phyloP scores from a whole-genome alignment of 2,329 filamentous ascomycete genomes.

The Xenosphaeropsis pyriputrescens region DNA sequence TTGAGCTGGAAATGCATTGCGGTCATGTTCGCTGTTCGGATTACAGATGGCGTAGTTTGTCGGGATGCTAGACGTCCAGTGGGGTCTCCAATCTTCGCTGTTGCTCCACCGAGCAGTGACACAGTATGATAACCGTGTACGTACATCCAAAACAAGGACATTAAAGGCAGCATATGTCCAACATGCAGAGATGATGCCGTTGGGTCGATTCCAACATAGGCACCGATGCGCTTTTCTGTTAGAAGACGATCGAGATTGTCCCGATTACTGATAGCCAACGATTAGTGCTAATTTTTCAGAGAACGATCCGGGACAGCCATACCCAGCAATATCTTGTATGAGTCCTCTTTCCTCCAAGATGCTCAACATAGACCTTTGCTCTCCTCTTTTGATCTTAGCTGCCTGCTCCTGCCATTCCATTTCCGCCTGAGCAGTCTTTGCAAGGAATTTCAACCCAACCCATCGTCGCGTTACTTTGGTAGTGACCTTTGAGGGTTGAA shows the following conservation, averaged over 20 bases:
- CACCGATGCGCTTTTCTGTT: constrained; percentile 49
- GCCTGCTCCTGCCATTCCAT: constrained; percentile 32
- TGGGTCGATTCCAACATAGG: constrained; percentile 72
- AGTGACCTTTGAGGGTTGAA: constrained; percentile 8
- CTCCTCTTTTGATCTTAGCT: constrained; percentile 30
- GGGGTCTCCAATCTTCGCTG: constrained; percentile 66
- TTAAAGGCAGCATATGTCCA: constrained; percentile 67
- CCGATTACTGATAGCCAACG: constrained; percentile 16
- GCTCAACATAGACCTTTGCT: constrained; percentile 39
- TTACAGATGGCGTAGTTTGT: constrained; percentile 31
- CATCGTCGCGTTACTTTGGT: constrained; percentile 9
- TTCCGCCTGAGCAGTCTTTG: constrained; percentile 15
- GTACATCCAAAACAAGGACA: constrained; percentile 77
- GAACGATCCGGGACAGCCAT: constrained; percentile 14
- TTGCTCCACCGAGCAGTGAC: constrained; percentile 59
- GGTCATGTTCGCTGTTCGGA: constrained; percentile 47
- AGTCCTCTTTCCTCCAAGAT: constrained; percentile 57
- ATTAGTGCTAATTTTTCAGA: constrained; percentile 2
- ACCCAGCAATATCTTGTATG: constrained; percentile 65
- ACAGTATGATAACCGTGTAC: constrained; percentile 56
- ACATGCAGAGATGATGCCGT: constrained; percentile 69
- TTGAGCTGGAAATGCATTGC: constrained; percentile 57
- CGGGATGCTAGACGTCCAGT: constrained; percentile 53
- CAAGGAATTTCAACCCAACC: constrained; percentile 20
- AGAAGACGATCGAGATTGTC: constrained; percentile 48